Evolutionary conservation across 495 filamentous ascomycete genomes (phyloP), one percentile per base, ranked within the genome.

Genomic region (Trypethelium eluteriae): DNA sequence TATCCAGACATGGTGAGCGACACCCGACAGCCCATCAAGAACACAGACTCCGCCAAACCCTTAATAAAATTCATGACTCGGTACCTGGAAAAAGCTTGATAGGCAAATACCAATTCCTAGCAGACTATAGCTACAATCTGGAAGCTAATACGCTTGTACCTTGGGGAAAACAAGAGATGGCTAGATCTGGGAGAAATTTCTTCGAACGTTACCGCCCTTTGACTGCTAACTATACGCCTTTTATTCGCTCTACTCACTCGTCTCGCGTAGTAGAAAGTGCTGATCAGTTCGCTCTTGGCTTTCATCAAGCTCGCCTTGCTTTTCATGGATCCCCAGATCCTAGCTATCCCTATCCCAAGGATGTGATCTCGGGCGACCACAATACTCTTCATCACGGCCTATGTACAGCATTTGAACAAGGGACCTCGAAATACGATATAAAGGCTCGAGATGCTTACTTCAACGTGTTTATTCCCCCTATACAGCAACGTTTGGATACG

Each of bases 1-100:
- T 95, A 62, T 88, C 88, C 7, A 84, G 91, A n/a, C 91, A 95
- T 76, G 91, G 90, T 14, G 89, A 89, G 9, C 82, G 91, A 66
- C 86, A 87, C 72, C 91, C 91, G 11, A 92, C 89, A 0, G 67
- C 72, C 3, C 74, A 76, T 47, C 91, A 90, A 77, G 41, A 44
- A 7, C 6, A 7, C 7, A 14, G 7, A 7, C 41, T 44, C 7
- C 6, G 41, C 7, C 6, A 44, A 44, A 44, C 41, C 14, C 7
- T 79, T n/a, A 77, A 77, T 3, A 87, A 93, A 68, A 84, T 91
- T 36, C 66, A 71, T 7, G 78, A 74, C 49, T 84, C 81, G n/a
- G 25, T 25, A 25, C 25, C 25, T 25, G 81, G 74, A 1, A 70
- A 76, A 2, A 89, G 88, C 72, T 25, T 25, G 25, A 75, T 76